Evolutionary conservation across 2,329 filamentous ascomycete species (phyloP), one percentile per base, ranked within the genome.

Genomic region (Epichloe aotearoae): DNA sequence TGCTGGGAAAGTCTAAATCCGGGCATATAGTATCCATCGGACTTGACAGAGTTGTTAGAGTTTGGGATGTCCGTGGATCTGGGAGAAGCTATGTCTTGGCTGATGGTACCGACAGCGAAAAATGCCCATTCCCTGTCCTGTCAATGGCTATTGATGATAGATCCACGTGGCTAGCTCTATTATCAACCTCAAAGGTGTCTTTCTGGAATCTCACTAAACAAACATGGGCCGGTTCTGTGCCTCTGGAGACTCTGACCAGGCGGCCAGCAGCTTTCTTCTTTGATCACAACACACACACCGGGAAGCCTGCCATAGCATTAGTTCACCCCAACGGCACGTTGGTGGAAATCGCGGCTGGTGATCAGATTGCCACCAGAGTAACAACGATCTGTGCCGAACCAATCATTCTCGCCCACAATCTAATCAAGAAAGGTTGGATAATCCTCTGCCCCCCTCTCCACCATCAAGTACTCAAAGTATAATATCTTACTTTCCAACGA

Each of bases 1-100:
- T 82, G 61, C 66, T 91, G 53, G 67, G 74, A 5, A 73, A 82
- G 15, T 84, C 79, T 6, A 69, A 75, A 1, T 76, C 78, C 48
- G 84, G 84, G 0, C 73, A 83, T 49, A 66, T 90, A 20, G 77
- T 83, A 5, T 86, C 84, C 2, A 75, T 86, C 38, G 83, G 82
- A 0, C 69, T 91, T 1, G 87, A 91, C 59, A 75, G 84, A 46
- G 71, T 74, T 11, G 80, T 88, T 14, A 75, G 79, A 15, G 69
- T 87, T 1, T 87, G 83, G 82, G 72, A 83, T 59, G 63, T 81
- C 17, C 74, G 72, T n/a, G 66, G 67, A 5, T 67, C 68, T 2
- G 65, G 66, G 4, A 59, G 59, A 12, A 69, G 65, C 55, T 75
- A 74, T 47, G 61, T 71, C 10, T 57, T 73, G 12, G 58, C 65